Percentiles rank a stretch among this genome's conserved stretches.
These are phyloP conservation scores for Aspergillus ostianus DNA, from an alignment of 495 filamentous ascomycete genomes.

Conservation along the genomic window DNA sequence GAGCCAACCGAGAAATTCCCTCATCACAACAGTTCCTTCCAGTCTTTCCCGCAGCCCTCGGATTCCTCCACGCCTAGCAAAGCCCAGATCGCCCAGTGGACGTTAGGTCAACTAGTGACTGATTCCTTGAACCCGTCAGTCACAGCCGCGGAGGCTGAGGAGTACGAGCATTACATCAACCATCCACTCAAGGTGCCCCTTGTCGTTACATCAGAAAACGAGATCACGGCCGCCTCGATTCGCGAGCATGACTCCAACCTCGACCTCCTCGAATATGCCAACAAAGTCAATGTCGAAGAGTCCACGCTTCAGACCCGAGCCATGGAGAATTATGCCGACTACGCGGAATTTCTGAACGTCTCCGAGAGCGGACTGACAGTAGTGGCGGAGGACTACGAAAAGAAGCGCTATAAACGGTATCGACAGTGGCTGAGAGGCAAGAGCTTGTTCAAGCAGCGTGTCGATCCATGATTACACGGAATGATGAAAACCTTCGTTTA, in stretches of 20 bases:
- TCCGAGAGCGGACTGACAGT: constrained; percentile 86
- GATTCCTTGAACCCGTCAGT: constrained; percentile 80
- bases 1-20: constrained; percentile 29
- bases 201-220: constrained; percentile 71
- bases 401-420: constrained; percentile 96
- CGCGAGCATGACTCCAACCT: constrained; percentile 47
- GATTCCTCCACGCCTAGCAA: constrained; percentile 46
- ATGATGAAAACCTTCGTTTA: background rate
- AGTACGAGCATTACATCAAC: constrained; percentile 87
- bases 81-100: constrained; percentile 74
- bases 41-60: constrained; percentile 25
- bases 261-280: constrained; percentile 75
- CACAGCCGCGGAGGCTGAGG: constrained; percentile 67
- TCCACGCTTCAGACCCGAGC: constrained; percentile 33
- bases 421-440: constrained; percentile 90
- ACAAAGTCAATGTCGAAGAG: constrained; percentile 46
- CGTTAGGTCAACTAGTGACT: constrained; percentile 77
- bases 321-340: constrained; percentile 72
- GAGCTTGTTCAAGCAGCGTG: constrained; percentile 87
- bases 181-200: constrained; percentile 89
- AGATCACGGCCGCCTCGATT: constrained; percentile 43
- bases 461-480: constrained; percentile 49
- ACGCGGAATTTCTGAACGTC: constrained; percentile 70
- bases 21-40: constrained; percentile 24
- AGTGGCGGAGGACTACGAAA: constrained; percentile 73